Conservation (phyloP, 768 basidiomycete genomes). For the Naganishia vishniacii region DNA sequence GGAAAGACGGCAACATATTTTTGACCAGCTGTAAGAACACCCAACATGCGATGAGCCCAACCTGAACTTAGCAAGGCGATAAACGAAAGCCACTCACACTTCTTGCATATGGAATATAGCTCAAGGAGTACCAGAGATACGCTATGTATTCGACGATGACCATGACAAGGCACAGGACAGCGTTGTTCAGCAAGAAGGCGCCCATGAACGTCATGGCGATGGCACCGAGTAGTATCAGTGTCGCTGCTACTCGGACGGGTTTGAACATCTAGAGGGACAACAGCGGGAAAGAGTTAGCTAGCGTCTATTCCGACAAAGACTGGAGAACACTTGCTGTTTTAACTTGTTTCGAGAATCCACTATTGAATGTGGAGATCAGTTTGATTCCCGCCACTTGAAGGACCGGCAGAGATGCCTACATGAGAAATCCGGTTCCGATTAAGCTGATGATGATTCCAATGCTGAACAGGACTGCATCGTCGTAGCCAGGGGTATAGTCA, state of each 20-base stretch:
- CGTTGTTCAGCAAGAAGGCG: constrained; percentile 27
- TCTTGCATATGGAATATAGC: constrained; percentile 82
- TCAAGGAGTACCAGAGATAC: constrained; percentile 67
- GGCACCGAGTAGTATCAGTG: constrained; percentile 68
- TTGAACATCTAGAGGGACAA: constrained; percentile 73
- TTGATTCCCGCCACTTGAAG: too few species aligned
- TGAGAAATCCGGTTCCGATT: constrained; percentile 81
- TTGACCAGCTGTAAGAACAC: not conserved
- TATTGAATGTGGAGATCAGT: too few species aligned
- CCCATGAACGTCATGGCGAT: constrained; percentile 56
- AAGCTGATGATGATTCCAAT: constrained; percentile 77
- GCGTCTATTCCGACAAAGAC: too few species aligned
- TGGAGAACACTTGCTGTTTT: constrained; percentile 62
- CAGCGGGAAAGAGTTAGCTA: not conserved
- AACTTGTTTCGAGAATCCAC: constrained; percentile 58
- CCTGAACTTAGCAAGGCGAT: not conserved
- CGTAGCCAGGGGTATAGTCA: too few species aligned
- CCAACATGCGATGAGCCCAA: too few species aligned
- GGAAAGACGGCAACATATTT: constrained; percentile 13
- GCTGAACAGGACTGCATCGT: constrained; percentile 57
- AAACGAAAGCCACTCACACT: not conserved
- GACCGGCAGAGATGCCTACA: constrained; percentile 55
- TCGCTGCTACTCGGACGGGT: constrained; percentile 76
- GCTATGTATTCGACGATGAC: constrained; percentile 88
- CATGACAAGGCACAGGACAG: constrained; percentile 53